Evolutionary conservation across 495 filamentous ascomycete species (phyloP), one percentile per base, ranked within the genome.

Genomic region (Evansstolkia leycettana): DNA sequence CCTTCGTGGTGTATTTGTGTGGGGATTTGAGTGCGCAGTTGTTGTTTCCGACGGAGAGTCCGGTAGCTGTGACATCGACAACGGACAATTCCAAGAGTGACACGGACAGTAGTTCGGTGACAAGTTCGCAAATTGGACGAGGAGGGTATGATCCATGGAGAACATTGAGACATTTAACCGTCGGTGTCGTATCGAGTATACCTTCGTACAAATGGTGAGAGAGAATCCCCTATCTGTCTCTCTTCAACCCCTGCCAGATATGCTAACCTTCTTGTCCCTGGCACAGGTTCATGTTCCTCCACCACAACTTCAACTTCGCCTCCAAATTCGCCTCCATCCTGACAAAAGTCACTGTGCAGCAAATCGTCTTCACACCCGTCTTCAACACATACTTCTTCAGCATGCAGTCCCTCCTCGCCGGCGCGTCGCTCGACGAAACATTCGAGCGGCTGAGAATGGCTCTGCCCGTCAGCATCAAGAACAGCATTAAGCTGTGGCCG

Each of bases 341-440:
- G 33, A 75, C 76, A 7, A 88, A 93, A 52, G 82, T 95, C 31
- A 47, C 70, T 26, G 71, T 94, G 4, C 92, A 89, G 55, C 88
- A 95, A 52, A 51, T 72, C 2, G 62, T 72, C 50, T 95, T 93
- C 59, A 84, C 88, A 7, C 85, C 88, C 0, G 49, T 86, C 18
- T 94, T 94, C 67, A 92, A 88, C 52, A 76, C 68, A 17, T 93
- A 90, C 57, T 94, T 95, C 67, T 95, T 95, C 64, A 77, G 80
- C 33, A 70, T 87, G 63, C 88, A 95, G 51, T 80, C 51, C 43
- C 74, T 60, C 47, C 73, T 60, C 54, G 74, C 43, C 8, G 75
- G 67, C 25, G 78, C 76, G 5, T 64, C 65, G 2, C 42, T 75
- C 0, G 54, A 60, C 17, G 76, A 83, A 40, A 73, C 77, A 5